phyloP scores from a whole-genome alignment of 2,329 filamentous ascomycete genomes.

The Sporothrix schenckii region DNA sequence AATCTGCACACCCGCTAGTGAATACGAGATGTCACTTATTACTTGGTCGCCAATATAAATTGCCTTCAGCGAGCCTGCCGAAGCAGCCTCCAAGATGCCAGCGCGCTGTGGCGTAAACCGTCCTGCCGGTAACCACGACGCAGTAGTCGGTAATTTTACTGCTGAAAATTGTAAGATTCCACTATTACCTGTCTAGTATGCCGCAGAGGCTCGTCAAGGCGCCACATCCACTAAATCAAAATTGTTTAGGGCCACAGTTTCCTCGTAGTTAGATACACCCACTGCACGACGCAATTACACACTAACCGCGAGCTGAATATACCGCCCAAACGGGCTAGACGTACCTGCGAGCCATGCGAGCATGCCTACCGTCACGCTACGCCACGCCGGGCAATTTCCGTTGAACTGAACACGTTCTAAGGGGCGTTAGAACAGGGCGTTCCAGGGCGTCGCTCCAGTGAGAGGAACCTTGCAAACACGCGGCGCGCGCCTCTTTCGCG shows the following conservation, averaged over 20 bases:
- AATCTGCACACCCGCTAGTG: slow-evolving; percentile 16
- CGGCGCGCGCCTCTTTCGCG: slow-evolving; percentile 8
- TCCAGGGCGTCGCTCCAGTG: not conserved
- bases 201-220: not conserved
- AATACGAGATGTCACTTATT: slow-evolving; percentile 1
- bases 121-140: not conserved
- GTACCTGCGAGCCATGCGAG: not conserved
- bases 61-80: not conserved
- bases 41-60: not conserved
- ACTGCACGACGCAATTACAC: too few species aligned
- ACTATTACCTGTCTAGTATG: too few species aligned
- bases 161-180: too few species aligned
- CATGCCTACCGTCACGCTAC: slow-evolving; percentile 3
- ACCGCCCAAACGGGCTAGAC: slow-evolving; percentile 18
- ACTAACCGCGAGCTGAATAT: not conserved
- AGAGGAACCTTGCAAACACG: slow-evolving; percentile 14
- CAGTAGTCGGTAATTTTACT: too few species aligned
- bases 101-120: not conserved
- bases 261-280: not conserved
- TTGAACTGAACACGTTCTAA: not conserved
- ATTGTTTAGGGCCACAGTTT: not conserved
- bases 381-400: not conserved
- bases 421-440: not conserved
- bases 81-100: not conserved
- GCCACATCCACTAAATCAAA: not conserved